Base-by-base conservation (phyloP, 495 filamentous ascomycete species). In the Clohesyomyces aquaticus region DNA sequence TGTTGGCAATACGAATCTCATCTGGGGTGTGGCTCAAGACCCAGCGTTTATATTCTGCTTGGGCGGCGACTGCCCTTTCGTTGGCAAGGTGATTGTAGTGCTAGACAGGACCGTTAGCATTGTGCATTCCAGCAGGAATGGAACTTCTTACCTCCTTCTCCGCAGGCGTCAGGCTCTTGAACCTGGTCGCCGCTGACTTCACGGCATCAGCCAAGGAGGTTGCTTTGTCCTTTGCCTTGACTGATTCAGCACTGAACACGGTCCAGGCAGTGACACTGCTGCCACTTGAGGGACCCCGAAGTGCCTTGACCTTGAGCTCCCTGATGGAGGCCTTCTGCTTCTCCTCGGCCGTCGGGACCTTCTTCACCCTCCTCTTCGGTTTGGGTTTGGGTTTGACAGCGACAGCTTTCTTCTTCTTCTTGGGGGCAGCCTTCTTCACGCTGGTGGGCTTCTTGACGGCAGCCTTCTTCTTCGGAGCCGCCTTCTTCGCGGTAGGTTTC, bases 1-100 rank as follows among this genome's bases (percentile, higher is more conserved):
- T 48, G 73, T 91, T 93, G 58, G 90, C 89, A 1, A 76, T 63
- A 41, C 75, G 66, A 54, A 92, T 89, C 62, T 85, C 72, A 3
- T 75, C 62, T 1, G 82, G 80, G 4, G 85, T 80, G 68, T 88
- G 75, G 4, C 73, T 75, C 27, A 82, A 71, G 27, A 93, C 66
- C 87, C 87, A 95, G 26, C 78, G 66, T 28, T 79, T 77, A 64
- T 82, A 81, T 0, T 73, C 71, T 19, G 78, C 77, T 2, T 70
- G 61, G 55, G 81, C 82, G 9, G 70, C 68, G 21, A 77, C 69
- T 35, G 72, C 79, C 67, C 82, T 84, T 58, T 81, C 63, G 26
- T 75, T 75, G 35, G 80, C 83, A 28, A 80, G 72, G 29, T 80
- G 76, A 63, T 80, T 77, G 63, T 81, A 83, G 68, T 74, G 73